These are phyloP conservation scores for Xanthoconium stramineum DNA, from an alignment of 768 basidiomycete species.

Conservation along the genomic window DNA sequence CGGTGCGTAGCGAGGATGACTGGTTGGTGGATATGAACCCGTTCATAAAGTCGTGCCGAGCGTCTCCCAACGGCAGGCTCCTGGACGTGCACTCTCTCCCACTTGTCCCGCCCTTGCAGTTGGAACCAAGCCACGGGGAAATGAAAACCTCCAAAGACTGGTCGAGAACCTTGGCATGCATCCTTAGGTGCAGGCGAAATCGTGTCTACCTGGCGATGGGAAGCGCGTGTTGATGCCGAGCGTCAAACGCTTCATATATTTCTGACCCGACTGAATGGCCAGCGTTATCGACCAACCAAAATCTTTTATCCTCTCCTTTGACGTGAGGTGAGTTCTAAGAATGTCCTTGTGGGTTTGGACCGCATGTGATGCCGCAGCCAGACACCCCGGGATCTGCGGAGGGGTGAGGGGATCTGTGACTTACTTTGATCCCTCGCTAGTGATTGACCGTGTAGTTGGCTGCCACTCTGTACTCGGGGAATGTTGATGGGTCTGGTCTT, in stretches of 20 bases:
- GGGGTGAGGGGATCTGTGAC: background rate
- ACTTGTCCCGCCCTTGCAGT: background rate
- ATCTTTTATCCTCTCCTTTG: background rate
- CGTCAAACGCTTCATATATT: background rate
- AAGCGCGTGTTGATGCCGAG: slow-evolving; percentile 8
- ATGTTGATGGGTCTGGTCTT: background rate
- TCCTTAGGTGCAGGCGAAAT: background rate
- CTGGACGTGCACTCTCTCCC: background rate
- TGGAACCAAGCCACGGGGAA: background rate
- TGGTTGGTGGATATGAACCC: background rate
- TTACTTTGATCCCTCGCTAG: background rate
- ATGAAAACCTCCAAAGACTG: background rate
- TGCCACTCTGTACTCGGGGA: background rate
- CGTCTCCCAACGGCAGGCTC: background rate
- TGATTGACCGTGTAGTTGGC: background rate
- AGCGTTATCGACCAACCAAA: background rate
- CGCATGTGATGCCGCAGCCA: background rate
- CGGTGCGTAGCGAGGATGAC: background rate
- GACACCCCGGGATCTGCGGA: slow-evolving; percentile 3
- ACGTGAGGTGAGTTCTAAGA: slow-evolving; percentile 5
- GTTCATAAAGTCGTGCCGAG: background rate
- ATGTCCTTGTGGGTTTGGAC: background rate
- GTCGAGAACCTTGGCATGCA: background rate
- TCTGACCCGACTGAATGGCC: background rate
- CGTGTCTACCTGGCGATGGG: background rate